Evolutionary conservation across 2,329 filamentous ascomycete genomes (phyloP).

Genomic region (Penicillium sp.): DNA sequence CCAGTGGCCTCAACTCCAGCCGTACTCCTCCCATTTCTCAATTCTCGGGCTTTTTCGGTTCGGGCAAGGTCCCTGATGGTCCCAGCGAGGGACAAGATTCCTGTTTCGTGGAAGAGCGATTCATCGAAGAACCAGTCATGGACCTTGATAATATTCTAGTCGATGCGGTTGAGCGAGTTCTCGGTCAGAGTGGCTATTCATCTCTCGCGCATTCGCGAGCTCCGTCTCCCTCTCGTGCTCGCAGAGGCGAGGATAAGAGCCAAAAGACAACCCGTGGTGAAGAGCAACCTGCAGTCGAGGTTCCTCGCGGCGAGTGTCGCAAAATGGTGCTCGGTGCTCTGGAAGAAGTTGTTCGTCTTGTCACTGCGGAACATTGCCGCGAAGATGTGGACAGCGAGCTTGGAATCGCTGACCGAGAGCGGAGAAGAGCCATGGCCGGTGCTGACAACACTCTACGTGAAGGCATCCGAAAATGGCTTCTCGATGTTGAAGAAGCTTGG

Average conservation of each 20-base stretch:
- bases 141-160: constrained; percentile 55
- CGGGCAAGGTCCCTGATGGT: constrained; percentile 22
- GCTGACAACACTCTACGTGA: constrained; percentile 52
- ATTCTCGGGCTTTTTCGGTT: constrained; percentile 26
- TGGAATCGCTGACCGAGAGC: constrained; percentile 30
- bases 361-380: constrained; percentile 47
- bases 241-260: constrained; percentile 29
- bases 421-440: constrained; percentile 30
- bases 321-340: constrained; percentile 53
- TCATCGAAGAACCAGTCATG: constrained; percentile 52
- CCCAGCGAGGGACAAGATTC: constrained; percentile 17
- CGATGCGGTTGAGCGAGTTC: constrained; percentile 53
- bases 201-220: constrained; percentile 40
- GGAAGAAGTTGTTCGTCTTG: constrained; percentile 52
- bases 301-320: constrained; percentile 50
- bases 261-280: constrained; percentile 27
- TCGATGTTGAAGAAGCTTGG: constrained; percentile 45
- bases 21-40: constrained; percentile 29
- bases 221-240: constrained; percentile 38
- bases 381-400: constrained; percentile 35
- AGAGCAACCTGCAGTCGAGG: constrained; percentile 36
- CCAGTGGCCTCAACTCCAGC: constrained; percentile 17
- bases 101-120: constrained; percentile 46
- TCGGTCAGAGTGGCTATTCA: constrained; percentile 43
- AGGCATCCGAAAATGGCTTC: constrained; percentile 54